Evolutionary conservation across 441 rosid species (phyloP), one percentile per base, ranked within the genome.

Genomic region (Pelargonium fulgidum): DNA sequence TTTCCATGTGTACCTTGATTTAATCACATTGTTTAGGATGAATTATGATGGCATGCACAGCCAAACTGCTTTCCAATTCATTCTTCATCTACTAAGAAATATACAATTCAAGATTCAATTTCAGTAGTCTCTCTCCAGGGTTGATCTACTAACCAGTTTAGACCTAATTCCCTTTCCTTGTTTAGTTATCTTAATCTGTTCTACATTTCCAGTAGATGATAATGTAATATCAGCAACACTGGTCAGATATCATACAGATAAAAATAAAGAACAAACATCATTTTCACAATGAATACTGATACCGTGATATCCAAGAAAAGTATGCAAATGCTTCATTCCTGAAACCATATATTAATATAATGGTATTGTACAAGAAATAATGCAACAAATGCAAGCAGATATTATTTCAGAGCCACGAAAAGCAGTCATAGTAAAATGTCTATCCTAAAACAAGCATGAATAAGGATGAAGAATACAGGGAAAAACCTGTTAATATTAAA

Each of bases 401-500:
- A 59, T 59, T 19, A 19, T 59, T 20, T 59, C 13, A 20, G 48
- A 54, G 48, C 26, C 29, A 52, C 1, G 19, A 36, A 68, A n/a
- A 13, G 14, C 44, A 64, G n/a, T 20, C 16, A 20, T 4, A 39
- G 11, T 11, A 68, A 56, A 29, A 22, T 29, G 69, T 20, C 45
- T 24, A 76, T 24, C 73, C 45, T 19, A 16, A 68, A 68, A 52
- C 39, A 59, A 41, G 39, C 8, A 65, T 20, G 47, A 20, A 11
- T 39, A 68, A 56, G 62, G 68, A 74, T 39, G 58, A 36, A 41
- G 58, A 67, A 36, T 4, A 68, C 63, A 13, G 42, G 42, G 41
- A 64, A 50, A 29, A 62, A 89, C 97, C 98, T 71, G 94, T 90
- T 66, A 93, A 84, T 42, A 87, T 74, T 68, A 93, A 75, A 68